phyloP scores from a whole-genome alignment of 2,329 filamentous ascomycete genomes.

The Fusarium sp. region DNA sequence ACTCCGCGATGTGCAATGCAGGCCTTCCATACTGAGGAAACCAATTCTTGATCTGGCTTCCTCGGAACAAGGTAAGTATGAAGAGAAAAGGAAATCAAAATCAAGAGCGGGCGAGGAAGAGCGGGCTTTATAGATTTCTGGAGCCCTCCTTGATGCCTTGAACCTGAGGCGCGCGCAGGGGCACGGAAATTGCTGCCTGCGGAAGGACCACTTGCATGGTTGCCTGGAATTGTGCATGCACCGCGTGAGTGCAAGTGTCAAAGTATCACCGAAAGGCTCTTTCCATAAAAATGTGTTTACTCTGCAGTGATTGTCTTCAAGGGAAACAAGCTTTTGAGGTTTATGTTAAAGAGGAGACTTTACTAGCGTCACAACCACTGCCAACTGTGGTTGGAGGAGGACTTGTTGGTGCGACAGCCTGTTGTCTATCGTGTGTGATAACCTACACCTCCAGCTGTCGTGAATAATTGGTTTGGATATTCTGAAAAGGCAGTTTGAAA shows the following conservation, averaged over 20 bases:
- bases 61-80: conserved; percentile 67
- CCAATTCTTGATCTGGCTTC: conserved; percentile 59
- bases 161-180: conserved; percentile 14
- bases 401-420: neutral
- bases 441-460: neutral
- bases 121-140: conserved; percentile 50
- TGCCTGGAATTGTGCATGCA: conserved; percentile 2
- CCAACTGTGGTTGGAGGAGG: neutral
- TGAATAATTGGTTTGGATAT: neutral
- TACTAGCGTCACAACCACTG: neutral
- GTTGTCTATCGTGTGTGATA: neutral
- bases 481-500: neutral
- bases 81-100: conserved; percentile 55
- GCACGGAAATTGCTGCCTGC: conserved; percentile 19
- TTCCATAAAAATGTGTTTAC: conserved; percentile 4
- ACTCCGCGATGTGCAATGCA: conserved; percentile 69
- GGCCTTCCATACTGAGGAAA: conserved; percentile 58
- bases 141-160: conserved; percentile 11
- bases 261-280: neutral
- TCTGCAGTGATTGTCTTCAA: neutral
- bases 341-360: neutral
- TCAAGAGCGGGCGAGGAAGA: conserved; percentile 2
- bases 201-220: neutral
- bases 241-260: no score
- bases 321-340: neutral